Evolutionary conservation across 1,284 basidiomycete genomes (phyloP).

Genomic region (Serendipita sp.): DNA sequence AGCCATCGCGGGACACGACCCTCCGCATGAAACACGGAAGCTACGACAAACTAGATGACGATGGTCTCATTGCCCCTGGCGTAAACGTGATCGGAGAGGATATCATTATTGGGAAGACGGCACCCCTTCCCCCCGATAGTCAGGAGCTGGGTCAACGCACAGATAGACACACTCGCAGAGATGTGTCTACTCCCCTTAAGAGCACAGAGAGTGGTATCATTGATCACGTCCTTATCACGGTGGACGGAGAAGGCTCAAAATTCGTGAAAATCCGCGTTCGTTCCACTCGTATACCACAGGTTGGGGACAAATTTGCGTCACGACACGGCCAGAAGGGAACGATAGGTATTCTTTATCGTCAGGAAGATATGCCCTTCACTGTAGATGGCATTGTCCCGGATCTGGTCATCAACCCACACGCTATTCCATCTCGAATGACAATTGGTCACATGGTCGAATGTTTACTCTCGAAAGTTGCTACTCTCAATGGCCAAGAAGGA

Average conservation of each 20-base stretch:
- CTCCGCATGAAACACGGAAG: conserved; percentile 96
- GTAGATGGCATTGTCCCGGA: conserved; percentile 93
- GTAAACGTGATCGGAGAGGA: conserved; percentile 94
- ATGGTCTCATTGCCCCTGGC: conserved; percentile 90
- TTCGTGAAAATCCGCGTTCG: conserved; percentile 97
- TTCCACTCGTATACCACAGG: conserved; percentile 91
- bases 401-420: conserved; percentile 97
- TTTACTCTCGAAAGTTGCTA: conserved; percentile 91
- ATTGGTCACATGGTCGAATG: conserved; percentile 99
- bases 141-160: conserved; percentile 95
- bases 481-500: conserved; percentile 89
- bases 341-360: conserved; percentile 96
- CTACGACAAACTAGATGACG: conserved; percentile 95
- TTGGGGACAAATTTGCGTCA: conserved; percentile 98
- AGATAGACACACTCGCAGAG: conserved; percentile 77
- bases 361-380: conserved; percentile 99
- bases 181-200: conserved; percentile 95
- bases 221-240: conserved; percentile 94
- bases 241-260: conserved; percentile 90
- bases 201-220: conserved; percentile 96
- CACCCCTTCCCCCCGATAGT: conserved; percentile 89
- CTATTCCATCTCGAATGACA: conserved; percentile 99
- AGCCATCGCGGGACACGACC: conserved; percentile 86
- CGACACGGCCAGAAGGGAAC: conserved; percentile 99
- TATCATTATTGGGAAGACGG: conserved; percentile 98